phyloP scores from a whole-genome alignment of 352 stramenopile genomes.

The Phytophthora tentaculata region DNA sequence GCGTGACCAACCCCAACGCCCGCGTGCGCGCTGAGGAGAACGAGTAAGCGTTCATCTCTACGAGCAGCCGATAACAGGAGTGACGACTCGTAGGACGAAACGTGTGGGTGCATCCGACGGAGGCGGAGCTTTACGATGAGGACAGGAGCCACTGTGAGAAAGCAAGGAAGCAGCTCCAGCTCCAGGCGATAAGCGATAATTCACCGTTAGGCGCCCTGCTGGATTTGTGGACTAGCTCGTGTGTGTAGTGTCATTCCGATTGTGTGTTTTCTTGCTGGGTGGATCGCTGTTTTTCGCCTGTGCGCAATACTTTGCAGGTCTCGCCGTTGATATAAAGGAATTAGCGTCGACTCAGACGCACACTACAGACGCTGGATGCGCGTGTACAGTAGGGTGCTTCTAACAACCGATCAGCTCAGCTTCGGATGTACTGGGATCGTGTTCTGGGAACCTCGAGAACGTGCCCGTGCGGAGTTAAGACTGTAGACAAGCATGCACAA shows the following conservation, averaged over 20 bases:
- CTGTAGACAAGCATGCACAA: too few species aligned
- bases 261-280: constrained; percentile 14
- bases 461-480: too few species aligned
- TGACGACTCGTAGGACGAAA: constrained; percentile 28
- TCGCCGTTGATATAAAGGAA: neutral
- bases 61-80: constrained; percentile 28
- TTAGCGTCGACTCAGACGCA: neutral
- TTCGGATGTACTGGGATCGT: too few species aligned
- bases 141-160: constrained; percentile 53
- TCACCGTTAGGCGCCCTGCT: constrained; percentile 49
- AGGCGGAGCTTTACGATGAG: constrained; percentile 41
- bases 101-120: constrained; percentile 9
- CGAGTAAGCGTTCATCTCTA: constrained; percentile 66
- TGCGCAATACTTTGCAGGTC: neutral
- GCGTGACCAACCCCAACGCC: constrained; percentile 98
- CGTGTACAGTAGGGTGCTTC: too few species aligned
- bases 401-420: too few species aligned
- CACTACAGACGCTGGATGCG: too few species aligned
- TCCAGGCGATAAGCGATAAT: constrained; percentile 52
- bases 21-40: constrained; percentile 98
- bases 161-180: constrained; percentile 43
- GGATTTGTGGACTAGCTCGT: constrained; percentile 47
- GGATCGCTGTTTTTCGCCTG: neutral
- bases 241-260: constrained; percentile 31
- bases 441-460: too few species aligned